These are phyloP conservation scores for Beauveria asiatica DNA, from an alignment of 2,329 filamentous ascomycete species.

Conservation along the genomic window DNA sequence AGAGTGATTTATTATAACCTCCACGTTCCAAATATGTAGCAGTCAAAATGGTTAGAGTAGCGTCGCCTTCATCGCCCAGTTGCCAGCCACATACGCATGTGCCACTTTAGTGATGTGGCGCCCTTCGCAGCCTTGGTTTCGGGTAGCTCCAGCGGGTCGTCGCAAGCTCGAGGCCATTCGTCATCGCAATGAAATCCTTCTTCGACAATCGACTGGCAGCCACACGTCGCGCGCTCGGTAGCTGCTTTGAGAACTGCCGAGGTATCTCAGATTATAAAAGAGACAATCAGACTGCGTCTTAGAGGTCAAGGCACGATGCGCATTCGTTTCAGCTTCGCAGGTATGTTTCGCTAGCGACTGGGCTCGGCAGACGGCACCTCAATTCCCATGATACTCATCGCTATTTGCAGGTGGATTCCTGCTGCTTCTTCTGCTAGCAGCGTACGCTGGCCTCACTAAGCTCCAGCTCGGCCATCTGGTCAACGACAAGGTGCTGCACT, in stretches of 20 bases:
- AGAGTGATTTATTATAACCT: too few relatives aligned
- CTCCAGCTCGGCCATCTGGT: conserved; percentile 48
- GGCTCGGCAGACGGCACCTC: background rate
- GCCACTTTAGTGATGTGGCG: background rate
- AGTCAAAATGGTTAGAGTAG: too few relatives aligned
- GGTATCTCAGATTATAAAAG: background rate
- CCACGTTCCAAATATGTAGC: too few relatives aligned
- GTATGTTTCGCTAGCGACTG: conserved; percentile 39
- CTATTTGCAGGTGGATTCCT: conserved; percentile 54
- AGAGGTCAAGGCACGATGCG: conserved; percentile 47
- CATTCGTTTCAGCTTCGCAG: conserved; percentile 81
- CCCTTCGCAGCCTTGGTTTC: background rate
- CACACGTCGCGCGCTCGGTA: background rate
- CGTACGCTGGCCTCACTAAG: conserved; percentile 69
- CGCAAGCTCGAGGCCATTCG: background rate
- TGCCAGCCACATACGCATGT: background rate
- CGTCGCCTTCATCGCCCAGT: too few relatives aligned
- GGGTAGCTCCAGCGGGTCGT: background rate
- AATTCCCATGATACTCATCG: conserved; percentile 12
- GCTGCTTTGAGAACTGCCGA: conserved; percentile 2
- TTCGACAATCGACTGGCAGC: background rate
- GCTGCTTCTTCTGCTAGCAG: conserved; percentile 64
- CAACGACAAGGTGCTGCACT: conserved; percentile 87
- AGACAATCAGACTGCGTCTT: too few relatives aligned
- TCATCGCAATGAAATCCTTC: background rate